A percentile compares a stretch with the other conserved stretches of the same genome.
These are phyloP conservation scores for Westerdykella sp. DNA, from an alignment of 2,329 filamentous ascomycete species.

Conservation along the genomic window DNA sequence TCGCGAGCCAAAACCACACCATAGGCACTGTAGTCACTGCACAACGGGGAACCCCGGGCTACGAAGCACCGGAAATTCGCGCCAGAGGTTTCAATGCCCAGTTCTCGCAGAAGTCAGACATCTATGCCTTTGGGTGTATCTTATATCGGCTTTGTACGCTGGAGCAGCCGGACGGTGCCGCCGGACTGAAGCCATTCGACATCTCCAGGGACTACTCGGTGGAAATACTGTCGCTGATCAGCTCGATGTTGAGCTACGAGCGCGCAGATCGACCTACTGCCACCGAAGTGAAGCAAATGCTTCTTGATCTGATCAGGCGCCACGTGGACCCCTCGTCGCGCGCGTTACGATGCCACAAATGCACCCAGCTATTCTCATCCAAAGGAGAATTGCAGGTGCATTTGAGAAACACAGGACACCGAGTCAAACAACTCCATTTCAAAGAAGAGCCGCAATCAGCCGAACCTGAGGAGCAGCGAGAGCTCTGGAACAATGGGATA, in stretches of 20 bases:
- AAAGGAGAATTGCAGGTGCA: no score
- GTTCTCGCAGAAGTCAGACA: slow-evolving; percentile 13
- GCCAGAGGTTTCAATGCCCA: slow-evolving; percentile 3
- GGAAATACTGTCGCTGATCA: slow-evolving; percentile 5
- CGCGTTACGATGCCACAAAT: no score
- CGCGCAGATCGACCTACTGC: no score
- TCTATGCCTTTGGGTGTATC: slow-evolving; percentile 12
- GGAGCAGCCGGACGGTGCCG: slow-evolving; percentile 1
- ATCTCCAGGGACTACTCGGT: slow-evolving; percentile 7
- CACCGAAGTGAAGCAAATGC: no score
- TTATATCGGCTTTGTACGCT: slow-evolving; percentile 8
- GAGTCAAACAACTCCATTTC: no score
- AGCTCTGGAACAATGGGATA: no score
- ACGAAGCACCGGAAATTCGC: slow-evolving; percentile 11
- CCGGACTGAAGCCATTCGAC: slow-evolving; percentile 5
- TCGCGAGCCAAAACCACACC: slow-evolving; percentile 7
- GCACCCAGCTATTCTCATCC: no score
- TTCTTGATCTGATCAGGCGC: no score
- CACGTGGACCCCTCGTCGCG: no score
- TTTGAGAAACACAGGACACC: no score
- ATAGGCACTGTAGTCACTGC: slow-evolving; percentile 6
- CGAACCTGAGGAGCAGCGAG: no score
- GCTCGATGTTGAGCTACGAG: slow-evolving; percentile 5
- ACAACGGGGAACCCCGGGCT: slow-evolving; percentile 8
- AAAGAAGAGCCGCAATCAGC: no score